phyloP scores from a whole-genome alignment of 1,139 yeast genomes.

The Protomyces inouyei region DNA sequence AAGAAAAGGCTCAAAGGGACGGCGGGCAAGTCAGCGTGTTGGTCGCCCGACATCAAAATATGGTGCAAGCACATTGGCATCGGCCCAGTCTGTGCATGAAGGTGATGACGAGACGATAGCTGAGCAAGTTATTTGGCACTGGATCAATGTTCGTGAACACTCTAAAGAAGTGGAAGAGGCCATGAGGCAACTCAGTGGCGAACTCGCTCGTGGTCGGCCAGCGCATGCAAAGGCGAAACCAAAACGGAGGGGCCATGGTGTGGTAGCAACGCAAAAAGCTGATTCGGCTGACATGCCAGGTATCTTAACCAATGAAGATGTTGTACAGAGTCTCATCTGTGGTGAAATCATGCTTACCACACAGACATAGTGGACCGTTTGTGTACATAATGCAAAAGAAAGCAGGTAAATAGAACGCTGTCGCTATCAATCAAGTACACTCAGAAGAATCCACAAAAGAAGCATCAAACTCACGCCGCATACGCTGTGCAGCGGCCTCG shows the following conservation, averaged over 20 bases:
- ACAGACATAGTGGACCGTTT: neutral
- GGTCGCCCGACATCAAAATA: neutral
- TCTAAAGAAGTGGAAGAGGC: neutral
- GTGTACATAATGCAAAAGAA: too few species aligned
- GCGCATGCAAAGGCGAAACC: too few species aligned
- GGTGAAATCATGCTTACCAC: slow-evolving; percentile 9
- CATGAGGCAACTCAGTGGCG: neutral
- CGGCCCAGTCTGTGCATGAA: neutral
- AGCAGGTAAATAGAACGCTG: neutral
- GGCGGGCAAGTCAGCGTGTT: neutral
- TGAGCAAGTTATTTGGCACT: neutral
- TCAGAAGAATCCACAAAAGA: neutral
- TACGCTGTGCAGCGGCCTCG: neutral
- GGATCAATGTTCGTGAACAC: neutral
- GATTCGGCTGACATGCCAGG: neutral
- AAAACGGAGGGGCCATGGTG: too few species aligned
- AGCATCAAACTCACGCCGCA: neutral
- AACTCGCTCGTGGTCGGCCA: too few species aligned
- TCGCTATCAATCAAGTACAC: neutral
- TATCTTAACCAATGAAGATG: slow-evolving; percentile 23
- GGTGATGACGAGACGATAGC: neutral
- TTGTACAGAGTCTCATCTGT: slow-evolving; percentile 18
- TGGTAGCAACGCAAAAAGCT: too few species aligned
- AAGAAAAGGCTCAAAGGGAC: too few species aligned
- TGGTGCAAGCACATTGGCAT: neutral